Percentiles rank a stretch among this genome's conserved stretches.
Conservation (phyloP, 176 grass and related monocot genomes). For the Oryza australiensis region DNA sequence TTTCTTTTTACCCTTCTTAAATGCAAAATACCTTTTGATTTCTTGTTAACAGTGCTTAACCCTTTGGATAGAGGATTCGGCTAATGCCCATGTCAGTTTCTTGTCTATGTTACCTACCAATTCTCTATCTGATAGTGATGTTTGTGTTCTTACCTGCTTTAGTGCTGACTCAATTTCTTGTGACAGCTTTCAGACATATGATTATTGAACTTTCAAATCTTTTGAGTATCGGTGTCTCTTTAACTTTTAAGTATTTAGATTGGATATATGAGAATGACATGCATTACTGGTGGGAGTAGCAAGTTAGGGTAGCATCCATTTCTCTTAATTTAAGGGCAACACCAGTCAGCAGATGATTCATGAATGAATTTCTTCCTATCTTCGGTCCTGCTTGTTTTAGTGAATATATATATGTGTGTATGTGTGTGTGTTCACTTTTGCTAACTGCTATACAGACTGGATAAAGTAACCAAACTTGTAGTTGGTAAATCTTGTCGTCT, state of each 20-base stretch:
- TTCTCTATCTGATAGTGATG: conserved; percentile 2
- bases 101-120: conserved; percentile 7
- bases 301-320: not conserved
- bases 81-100: not conserved
- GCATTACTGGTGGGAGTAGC: not conserved
- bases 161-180: not conserved
- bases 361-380: conserved; percentile 7
- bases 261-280: not conserved
- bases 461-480: not conserved
- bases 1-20: not conserved
- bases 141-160: not conserved
- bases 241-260: not conserved
- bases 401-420: too few species aligned
- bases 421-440: conserved; percentile 1
- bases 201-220: too few species aligned
- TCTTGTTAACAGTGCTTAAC: conserved; percentile 13
- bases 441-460: not conserved
- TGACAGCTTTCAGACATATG: too few species aligned
- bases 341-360: not conserved
- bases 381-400: not conserved
- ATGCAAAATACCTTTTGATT: not conserved
- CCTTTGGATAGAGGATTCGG: not conserved
- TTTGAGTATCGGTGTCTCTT: too few species aligned
- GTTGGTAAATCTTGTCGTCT: conserved; percentile 10
- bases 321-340: conserved; percentile 13